A percentile compares a stretch with the other conserved stretches of the same genome.
phyloP scores from a whole-genome alignment of 2,329 filamentous ascomycete genomes.

The Hypocrella siamensis region DNA sequence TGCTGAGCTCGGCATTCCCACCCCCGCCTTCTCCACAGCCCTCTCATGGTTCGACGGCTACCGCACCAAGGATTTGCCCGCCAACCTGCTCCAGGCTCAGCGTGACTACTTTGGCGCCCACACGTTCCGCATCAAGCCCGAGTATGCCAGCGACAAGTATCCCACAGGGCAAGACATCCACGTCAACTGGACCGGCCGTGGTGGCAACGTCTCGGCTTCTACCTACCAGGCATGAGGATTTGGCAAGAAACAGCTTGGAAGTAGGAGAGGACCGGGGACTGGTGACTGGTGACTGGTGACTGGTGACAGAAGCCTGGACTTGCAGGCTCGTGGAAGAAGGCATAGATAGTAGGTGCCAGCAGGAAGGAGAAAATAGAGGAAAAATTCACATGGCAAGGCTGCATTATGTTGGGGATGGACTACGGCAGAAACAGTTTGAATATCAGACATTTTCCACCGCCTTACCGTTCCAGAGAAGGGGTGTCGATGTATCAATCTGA shows the following conservation, averaged over 20 bases:
- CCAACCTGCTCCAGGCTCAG: slow-evolving; percentile 97
- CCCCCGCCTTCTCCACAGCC: slow-evolving; percentile 90
- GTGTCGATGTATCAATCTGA: too few relatives aligned
- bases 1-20: slow-evolving; percentile 87
- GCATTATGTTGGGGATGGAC: too few relatives aligned
- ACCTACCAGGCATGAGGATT: slow-evolving; percentile 80
- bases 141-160: slow-evolving; percentile 63
- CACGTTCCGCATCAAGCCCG: slow-evolving; percentile 80
- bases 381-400: too few relatives aligned
- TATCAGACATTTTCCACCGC: too few relatives aligned
- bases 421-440: too few relatives aligned
- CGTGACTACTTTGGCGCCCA: slow-evolving; percentile 98
- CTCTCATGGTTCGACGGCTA: slow-evolving; percentile 98
- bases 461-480: too few relatives aligned
- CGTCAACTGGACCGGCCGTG: slow-evolving; percentile 99
- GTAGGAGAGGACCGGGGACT: background rate
- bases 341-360: too few relatives aligned
- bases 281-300: background rate
- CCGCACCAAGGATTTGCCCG: slow-evolving; percentile 90
- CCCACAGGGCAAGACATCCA: slow-evolving; percentile 78
- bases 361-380: too few relatives aligned
- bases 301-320: too few relatives aligned
- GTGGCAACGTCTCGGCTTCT: slow-evolving; percentile 91
- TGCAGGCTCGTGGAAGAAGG: too few relatives aligned
- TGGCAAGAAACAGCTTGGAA: background rate